Evolutionary conservation across 805 yeast genomes (phyloP), one percentile per base, ranked within the genome.

Genomic region (Candida glaebosa): DNA sequence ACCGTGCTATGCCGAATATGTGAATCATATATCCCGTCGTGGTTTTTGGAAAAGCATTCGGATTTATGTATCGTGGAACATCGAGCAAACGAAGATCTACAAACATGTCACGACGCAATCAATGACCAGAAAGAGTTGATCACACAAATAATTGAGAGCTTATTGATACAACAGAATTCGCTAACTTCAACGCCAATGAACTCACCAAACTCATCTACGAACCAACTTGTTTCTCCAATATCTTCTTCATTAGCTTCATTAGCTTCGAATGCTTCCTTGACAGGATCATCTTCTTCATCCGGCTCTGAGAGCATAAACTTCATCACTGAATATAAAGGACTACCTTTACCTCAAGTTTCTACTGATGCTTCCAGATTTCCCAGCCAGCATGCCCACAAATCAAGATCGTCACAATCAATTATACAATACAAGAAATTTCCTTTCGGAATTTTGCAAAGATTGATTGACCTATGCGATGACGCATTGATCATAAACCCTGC

Each of bases 41-140:
- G 99, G 99, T 93, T 95, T 84, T 70, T 93, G 31, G 99, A 91
- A 52, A 76, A 82, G 38, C 99, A 93, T 62, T 83, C 91, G 1
- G 93, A 89, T 54, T 66, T 86, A 36, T 93, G 99, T 53, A 70
- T 86, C 20, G 76, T 87, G 26, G 97, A 90, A 58, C 96, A 89
- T 62, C 76, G 81, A 52, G 78, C 85, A 8, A 89, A 82, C 54
- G 89, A 88, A 50, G 81, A 82, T 25, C 79, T 91, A 7, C 87
- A 84, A 54, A 51, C 72, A 26, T 68, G 81, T 35, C 96, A 91
- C 49, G 98, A 93, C 50, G 70, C 74, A 15, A 67, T 91, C 3
- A 63, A 76, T 3, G 96, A 90, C 40, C 96, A 87, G 41, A 71
- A 76, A 18, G 73, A 71, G 7, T 53, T 77, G 14, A 66, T 88